Percentiles rank a stretch among this genome's conserved stretches.
phyloP scores from a whole-genome alignment of 225 moss, liverwort and hornwort genomes.

The Takakia lepidozioides region DNA sequence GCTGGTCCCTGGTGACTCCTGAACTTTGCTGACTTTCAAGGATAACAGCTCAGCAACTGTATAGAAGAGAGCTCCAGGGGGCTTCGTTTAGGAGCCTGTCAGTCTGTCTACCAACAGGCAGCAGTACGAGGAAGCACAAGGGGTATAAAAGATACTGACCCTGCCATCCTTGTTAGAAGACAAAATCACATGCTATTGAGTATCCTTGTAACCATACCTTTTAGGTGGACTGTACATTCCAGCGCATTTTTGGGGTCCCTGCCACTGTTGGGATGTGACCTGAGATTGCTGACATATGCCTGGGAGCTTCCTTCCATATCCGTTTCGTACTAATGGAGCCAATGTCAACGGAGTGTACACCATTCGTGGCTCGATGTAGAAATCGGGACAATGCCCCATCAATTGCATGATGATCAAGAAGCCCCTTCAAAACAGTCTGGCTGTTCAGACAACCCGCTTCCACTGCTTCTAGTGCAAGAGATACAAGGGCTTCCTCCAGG shows the following conservation, averaged over 20 bases:
- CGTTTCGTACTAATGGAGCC: conserved; percentile 21
- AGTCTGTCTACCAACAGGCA: no score
- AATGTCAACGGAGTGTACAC: not conserved
- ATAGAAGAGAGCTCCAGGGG: no score
- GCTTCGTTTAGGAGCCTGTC: no score
- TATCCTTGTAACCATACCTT: no score
- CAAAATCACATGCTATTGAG: no score
- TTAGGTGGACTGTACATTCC: conserved; percentile 13
- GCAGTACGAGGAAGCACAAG: no score
- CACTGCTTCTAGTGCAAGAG: conserved; percentile 60
- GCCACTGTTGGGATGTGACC: conserved; percentile 22
- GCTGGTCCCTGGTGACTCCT: no score
- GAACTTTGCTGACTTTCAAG: no score
- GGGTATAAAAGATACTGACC: no score
- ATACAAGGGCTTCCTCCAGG: conserved; percentile 67
- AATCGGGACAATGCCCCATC: conserved; percentile 65
- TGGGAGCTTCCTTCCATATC: conserved; percentile 61
- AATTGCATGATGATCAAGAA: conserved; percentile 60
- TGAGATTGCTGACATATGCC: conserved; percentile 22
- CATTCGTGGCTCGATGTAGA: conserved; percentile 14
- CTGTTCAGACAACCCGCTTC: conserved; percentile 50
- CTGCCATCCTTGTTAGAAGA: no score
- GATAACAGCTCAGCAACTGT: no score
- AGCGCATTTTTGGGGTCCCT: conserved; percentile 24
- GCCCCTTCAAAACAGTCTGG: conserved; percentile 44